phyloP scores from a whole-genome alignment of 768 basidiomycete species.

The Kwoniella sp. region DNA sequence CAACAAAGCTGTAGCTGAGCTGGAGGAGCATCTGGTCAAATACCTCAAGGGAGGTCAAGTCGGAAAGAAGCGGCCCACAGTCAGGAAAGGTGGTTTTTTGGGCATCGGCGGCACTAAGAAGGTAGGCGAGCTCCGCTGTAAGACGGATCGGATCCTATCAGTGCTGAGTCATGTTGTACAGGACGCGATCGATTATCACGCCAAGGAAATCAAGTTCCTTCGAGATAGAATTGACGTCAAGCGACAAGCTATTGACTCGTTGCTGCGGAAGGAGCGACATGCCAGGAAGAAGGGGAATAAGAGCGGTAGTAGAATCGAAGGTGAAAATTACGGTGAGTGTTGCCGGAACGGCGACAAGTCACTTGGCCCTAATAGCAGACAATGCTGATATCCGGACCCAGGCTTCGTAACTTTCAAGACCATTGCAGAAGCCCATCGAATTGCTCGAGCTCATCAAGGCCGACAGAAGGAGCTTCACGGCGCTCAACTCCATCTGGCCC shows the following conservation, averaged over 20 bases:
- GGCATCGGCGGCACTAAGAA: conserved; percentile 80
- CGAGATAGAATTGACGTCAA: conserved; percentile 63
- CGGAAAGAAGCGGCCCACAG: conserved; percentile 76
- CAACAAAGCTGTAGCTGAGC: conserved; percentile 88
- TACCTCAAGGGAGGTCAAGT: conserved; percentile 83
- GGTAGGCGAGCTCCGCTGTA: conserved; percentile 40
- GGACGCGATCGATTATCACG: conserved; percentile 91
- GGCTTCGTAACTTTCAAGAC: conserved; percentile 56
- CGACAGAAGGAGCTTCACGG: conserved; percentile 52
- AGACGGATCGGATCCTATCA: too few species aligned
- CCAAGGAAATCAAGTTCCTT: conserved; percentile 56
- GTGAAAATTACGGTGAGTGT: conserved; percentile 69
- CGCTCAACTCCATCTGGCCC: conserved; percentile 53
- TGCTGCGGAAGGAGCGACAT: conserved; percentile 61
- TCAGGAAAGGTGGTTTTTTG: conserved; percentile 74
- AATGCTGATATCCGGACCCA: background rate
- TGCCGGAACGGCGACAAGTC: too few species aligned
- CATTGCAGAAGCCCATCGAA: conserved; percentile 56
- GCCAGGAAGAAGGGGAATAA: conserved; percentile 59
- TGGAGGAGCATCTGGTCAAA: conserved; percentile 83
- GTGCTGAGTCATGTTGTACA: conserved; percentile 5
- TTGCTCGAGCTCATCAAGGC: conserved; percentile 54
- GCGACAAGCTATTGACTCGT: conserved; percentile 58
- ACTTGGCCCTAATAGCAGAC: too few species aligned
- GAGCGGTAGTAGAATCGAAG: conserved; percentile 47